Evolutionary conservation across 345 rosid species (phyloP).

Genomic region (Corymbia maculata): DNA sequence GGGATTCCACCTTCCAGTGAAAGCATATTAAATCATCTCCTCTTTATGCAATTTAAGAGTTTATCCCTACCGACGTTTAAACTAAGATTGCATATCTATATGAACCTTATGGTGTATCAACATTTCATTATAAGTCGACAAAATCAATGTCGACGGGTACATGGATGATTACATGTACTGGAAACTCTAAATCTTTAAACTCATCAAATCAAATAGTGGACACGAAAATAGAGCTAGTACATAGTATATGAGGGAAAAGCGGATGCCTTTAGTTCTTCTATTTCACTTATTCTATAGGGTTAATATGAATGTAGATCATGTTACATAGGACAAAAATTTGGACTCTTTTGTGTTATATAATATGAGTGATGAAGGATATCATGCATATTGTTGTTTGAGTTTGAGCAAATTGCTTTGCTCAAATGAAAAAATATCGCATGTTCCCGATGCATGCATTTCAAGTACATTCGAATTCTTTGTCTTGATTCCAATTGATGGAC

Average conservation of each 20-base stretch:
- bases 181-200: background rate
- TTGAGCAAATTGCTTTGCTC: background rate
- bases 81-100: background rate
- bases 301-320: background rate
- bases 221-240: background rate
- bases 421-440: background rate
- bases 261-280: background rate
- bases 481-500: too few relatives aligned
- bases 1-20: background rate
- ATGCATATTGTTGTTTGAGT: background rate
- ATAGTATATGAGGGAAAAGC: background rate
- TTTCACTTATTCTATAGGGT: background rate
- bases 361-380: background rate
- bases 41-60: background rate
- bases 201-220: background rate
- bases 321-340: background rate
- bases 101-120: background rate
- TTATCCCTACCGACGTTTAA: background rate
- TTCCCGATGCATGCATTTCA: background rate
- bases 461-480: background rate
- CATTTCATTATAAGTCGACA: background rate
- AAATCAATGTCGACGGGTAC: background rate
- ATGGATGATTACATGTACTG: background rate
- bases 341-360: background rate
- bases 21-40: background rate